Base-by-base conservation (phyloP, 805 yeast genomes). In the Huiozyma sinensis region DNA sequence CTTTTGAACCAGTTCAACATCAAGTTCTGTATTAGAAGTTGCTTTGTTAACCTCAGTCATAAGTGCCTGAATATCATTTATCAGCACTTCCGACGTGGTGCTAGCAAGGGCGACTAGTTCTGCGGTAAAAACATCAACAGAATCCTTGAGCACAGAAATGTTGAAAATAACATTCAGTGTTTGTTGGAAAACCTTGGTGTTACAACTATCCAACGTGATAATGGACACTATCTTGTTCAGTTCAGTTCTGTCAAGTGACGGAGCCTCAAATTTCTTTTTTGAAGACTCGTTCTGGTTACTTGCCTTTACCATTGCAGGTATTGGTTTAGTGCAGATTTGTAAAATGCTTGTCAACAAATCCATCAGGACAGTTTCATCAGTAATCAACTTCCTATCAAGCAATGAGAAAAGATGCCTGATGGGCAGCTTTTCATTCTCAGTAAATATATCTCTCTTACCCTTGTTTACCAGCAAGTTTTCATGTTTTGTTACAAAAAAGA, bases 111-210 rank as follows among this genome's bases (percentile, higher is more conserved):
- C 70, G 0, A 88, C 76, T 27, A 88, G 66, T 48, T 83, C 87
- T 24, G 65, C 56, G 0, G 92, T 81, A 56, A 87, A 83, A 0
- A 79, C 71, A 37, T 70, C 69, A 50, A 76, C 78, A 3, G 87
- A 81, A 45, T 75, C 73, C 1, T 75, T 71, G 17, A 88, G 61
- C 12, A 72, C 66, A 0, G 86, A 75, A 38, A 89, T 60, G 55
- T 83, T 81, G 51, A 82, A 89, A 80, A 89, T 83, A 1, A 87
- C 76, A 47, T 84, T 76, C 42, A 89, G 71, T 0, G 89, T 79
- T 57, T 88, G 84, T 54, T 87, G 87, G 66, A 89, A 87, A 0
- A 94, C 85, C 37, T 81, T 75, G 50, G 85, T 81, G 33, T 89
- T 79, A 57, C 96, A 87, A 44, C 89, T 95, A 55, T 84, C 86